Base-by-base conservation (phyloP, 1,139 yeast species). In the Geotrichum armillariae region DNA sequence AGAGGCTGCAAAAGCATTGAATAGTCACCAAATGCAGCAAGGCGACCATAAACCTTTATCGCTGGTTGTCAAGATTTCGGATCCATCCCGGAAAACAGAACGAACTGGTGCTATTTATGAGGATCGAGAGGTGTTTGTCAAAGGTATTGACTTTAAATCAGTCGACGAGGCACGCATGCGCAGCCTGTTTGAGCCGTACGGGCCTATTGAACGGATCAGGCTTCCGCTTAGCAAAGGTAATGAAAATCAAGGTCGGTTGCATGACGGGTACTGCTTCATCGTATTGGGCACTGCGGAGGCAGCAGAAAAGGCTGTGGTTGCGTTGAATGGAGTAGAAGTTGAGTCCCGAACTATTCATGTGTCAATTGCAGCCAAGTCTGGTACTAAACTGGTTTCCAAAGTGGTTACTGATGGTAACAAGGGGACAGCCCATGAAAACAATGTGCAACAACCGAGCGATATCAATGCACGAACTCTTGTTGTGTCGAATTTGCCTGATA, bases 1-100 rank as follows among this genome's bases (percentile, higher is more conserved):
- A 0, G 49, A 57, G 0, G 89, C 90, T 0, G 72, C 78, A 1
- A 53, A 57, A 0, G 50, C 56, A 1, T 68, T 80, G n/a, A 64
- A 84, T 58, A 79, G 75, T 0, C 67, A 62, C 31, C 62, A 55
- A 1, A 43, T 69, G 2, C 66, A 39, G 38, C 65, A 61, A 34
- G 63, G 64, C 53, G 62, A 17, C 45, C 59, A 22, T 60, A 65
- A 46, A 25, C 50, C 52, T 4, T 71, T 65, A 48, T 61, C 64
- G n/a, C 60, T 85, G 36, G 73, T 77, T 0, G 90, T 81, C 0
- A 79, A 79, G 54, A 61, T 81, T 4, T 84, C 91, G 0, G 76
- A 78, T 55, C 87, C 90, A 0, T 63, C 69, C 2, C 50, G 53
- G 33, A 53, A 50, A 21, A 58, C 63, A 11, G 61, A 62, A 6